These are phyloP conservation scores for Thelonectria olida DNA, from an alignment of 2,329 filamentous ascomycete species.

Conservation along the genomic window DNA sequence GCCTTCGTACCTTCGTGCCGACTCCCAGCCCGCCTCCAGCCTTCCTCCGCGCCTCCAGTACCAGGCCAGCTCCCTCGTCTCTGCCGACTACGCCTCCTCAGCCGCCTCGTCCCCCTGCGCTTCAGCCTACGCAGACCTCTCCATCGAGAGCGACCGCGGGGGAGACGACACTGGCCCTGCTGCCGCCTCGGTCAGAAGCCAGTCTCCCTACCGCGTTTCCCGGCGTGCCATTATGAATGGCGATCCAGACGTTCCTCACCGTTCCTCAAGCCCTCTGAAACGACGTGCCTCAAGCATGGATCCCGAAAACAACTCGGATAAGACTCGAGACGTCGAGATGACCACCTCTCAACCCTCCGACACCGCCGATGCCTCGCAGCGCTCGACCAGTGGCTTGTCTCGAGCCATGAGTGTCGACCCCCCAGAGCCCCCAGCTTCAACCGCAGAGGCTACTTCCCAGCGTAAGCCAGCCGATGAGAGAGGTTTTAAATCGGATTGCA, in stretches of 20 bases:
- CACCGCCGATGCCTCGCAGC: constrained; percentile 28
- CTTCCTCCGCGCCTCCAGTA: constrained; percentile 63
- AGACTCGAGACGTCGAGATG: constrained; percentile 59
- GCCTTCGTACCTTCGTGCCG: constrained; percentile 52
- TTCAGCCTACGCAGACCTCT: constrained; percentile 64
- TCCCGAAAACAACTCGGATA: constrained; percentile 53
- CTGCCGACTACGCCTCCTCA: constrained; percentile 62
- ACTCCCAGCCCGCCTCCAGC: constrained; percentile 58
- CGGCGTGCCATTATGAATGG: constrained; percentile 68
- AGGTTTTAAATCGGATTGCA: not conserved
- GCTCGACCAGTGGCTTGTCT: constrained; percentile 36
- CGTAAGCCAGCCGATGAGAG: constrained; percentile 36
- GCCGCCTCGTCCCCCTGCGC: constrained; percentile 67
- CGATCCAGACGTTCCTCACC: constrained; percentile 64
- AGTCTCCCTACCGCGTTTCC: constrained; percentile 62
- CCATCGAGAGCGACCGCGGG: constrained; percentile 64
- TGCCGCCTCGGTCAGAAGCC: constrained; percentile 53
- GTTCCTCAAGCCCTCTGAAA: constrained; percentile 73
- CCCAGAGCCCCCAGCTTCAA: constrained; percentile 40
- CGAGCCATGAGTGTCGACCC: constrained; percentile 54
- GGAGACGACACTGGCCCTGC: constrained; percentile 56
- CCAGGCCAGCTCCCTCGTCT: constrained; percentile 51
- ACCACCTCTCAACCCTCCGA: constrained; percentile 40
- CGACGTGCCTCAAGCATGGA: constrained; percentile 71
- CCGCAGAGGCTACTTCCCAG: constrained; percentile 30